These are phyloP conservation scores for Cerrena zonata DNA, from an alignment of 1,284 basidiomycete species.

Conservation along the genomic window DNA sequence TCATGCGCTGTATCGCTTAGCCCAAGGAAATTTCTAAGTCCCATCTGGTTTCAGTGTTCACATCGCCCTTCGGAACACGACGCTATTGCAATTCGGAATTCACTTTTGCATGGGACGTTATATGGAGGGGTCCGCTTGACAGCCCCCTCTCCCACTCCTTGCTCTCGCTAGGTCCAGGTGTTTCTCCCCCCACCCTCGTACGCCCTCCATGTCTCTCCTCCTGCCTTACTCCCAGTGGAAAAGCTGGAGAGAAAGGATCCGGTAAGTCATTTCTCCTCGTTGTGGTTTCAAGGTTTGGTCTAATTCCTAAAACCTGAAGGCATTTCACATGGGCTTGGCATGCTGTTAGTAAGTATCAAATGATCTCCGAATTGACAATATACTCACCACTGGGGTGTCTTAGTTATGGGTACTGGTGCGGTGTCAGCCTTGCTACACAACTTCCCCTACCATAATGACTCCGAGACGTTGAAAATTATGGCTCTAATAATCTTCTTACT, in stretches of 20 bases:
- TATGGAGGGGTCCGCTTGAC: conserved; percentile 7
- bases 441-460: conserved; percentile 35
- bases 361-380: background rate
- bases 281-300: background rate
- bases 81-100: conserved; percentile 13
- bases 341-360: conserved; percentile 26
- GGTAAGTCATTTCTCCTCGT: conserved; percentile 17
- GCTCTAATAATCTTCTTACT: conserved; percentile 44
- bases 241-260: conserved; percentile 24
- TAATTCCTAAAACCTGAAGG: conserved; percentile 18
- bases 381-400: background rate
- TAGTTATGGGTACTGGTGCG: conserved; percentile 41
- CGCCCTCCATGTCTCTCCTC: conserved; percentile 21
- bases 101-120: conserved; percentile 13
- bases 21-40: too few species aligned
- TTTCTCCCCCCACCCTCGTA: conserved; percentile 8
- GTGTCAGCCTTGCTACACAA: conserved; percentile 34
- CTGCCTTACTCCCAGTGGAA: conserved; percentile 24
- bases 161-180: conserved; percentile 5
- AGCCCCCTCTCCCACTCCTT: background rate
- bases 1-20: too few species aligned
- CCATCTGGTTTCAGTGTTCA: too few species aligned
- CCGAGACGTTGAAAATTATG: conserved; percentile 28
- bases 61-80: background rate
- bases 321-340: conserved; percentile 44